Evolutionary conservation across 148 eudicot species (phyloP).

Genomic region (Vaccinium myrtillus): DNA sequence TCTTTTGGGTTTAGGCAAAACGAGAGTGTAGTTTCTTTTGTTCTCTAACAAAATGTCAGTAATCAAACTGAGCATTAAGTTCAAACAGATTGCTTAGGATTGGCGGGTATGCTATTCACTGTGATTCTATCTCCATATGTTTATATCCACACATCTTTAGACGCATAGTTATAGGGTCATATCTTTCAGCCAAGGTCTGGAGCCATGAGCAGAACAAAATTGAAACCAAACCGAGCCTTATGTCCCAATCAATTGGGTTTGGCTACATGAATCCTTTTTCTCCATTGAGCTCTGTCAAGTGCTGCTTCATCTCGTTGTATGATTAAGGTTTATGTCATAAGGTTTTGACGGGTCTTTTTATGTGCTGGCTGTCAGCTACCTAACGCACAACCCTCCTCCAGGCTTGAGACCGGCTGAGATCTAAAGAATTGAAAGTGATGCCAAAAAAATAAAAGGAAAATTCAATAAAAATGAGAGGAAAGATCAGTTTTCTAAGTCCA

Average conservation of each 20-base stretch:
- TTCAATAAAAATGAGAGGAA: background rate
- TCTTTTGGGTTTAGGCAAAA: background rate
- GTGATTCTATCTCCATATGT: background rate
- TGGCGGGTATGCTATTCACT: background rate
- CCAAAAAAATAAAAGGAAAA: background rate
- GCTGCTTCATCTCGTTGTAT: too few relatives aligned
- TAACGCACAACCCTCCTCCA: too few relatives aligned
- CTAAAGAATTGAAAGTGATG: background rate
- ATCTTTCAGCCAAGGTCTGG: background rate
- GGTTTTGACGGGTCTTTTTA: too few relatives aligned
- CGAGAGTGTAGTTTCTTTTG: too few relatives aligned
- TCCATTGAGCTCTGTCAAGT: too few relatives aligned
- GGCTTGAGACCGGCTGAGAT: too few relatives aligned
- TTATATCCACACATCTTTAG: background rate
- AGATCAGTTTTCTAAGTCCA: too few relatives aligned
- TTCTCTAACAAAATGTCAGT: background rate
- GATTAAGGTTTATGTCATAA: too few relatives aligned
- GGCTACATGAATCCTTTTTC: too few relatives aligned
- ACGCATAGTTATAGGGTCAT: background rate
- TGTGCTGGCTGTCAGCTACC: too few relatives aligned
- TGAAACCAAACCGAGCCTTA: too few relatives aligned
- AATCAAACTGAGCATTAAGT: background rate
- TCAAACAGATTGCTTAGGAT: background rate
- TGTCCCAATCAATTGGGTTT: too few relatives aligned
- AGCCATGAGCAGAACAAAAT: background rate